phyloP scores from a whole-genome alignment of 2,329 filamentous ascomycete genomes.

The Cryphonectria carpinicola region DNA sequence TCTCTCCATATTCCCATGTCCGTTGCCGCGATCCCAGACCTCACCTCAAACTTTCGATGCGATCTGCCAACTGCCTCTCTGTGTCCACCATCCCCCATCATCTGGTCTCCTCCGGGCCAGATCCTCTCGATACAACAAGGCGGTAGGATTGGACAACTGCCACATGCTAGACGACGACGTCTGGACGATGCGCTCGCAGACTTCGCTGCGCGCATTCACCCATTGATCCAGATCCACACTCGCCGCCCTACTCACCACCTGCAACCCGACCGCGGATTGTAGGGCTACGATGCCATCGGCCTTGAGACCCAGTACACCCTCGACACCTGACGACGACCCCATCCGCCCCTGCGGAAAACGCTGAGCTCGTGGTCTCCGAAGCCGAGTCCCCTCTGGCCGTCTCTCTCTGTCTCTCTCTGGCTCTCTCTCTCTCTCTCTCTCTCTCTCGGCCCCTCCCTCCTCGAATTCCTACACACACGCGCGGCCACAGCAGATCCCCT shows the following conservation, averaged over 20 bases:
- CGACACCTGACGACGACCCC: conserved; percentile 17
- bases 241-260: conserved; percentile 14
- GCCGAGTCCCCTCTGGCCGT: neutral
- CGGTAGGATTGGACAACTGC: conserved; percentile 11
- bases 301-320: conserved; percentile 24
- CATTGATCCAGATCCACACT: conserved; percentile 4
- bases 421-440: neutral
- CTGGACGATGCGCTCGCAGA: conserved; percentile 25
- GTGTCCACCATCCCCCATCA: neutral
- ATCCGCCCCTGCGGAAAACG: conserved; percentile 14
- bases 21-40: conserved; percentile 7
- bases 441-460: neutral
- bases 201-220: conserved; percentile 8
- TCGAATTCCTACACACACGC: neutral
- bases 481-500: neutral
- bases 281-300: conserved; percentile 27
- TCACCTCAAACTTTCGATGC: conserved; percentile 24
- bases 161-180: conserved; percentile 23
- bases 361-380: neutral
- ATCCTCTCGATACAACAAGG: neutral
- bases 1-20: conserved; percentile 2
- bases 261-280: conserved; percentile 20
- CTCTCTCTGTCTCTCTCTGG: neutral
- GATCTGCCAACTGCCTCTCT: conserved; percentile 1
- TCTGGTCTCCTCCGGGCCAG: neutral